Conservation (phyloP, 306 rosid genomes). For the Comarum palustre region DNA sequence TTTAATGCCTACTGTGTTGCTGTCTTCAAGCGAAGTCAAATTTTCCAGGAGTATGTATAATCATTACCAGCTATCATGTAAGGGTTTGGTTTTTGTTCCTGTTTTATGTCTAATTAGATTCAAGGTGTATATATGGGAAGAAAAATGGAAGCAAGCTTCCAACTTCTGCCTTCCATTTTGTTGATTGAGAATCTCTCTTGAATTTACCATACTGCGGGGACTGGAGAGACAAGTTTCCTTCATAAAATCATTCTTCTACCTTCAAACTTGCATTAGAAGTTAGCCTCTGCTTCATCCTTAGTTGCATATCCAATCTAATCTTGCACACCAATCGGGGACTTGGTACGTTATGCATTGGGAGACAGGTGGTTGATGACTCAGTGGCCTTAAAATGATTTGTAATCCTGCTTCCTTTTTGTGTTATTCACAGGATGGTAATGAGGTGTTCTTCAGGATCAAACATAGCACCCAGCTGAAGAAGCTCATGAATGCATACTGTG, state of each 20-base stretch:
- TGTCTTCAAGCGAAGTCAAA: background rate
- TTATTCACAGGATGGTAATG: conserved; percentile 16
- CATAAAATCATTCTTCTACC: background rate
- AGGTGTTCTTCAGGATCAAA: conserved; percentile 55
- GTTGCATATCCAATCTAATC: background rate
- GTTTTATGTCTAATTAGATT: background rate
- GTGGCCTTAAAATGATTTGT: background rate
- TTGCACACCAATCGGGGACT: background rate
- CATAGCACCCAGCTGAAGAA: conserved; percentile 51
- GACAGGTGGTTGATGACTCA: background rate
- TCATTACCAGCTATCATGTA: background rate
- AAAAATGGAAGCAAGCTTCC: background rate
- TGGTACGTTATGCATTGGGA: background rate
- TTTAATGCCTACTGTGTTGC: background rate
- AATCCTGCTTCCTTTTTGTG: background rate
- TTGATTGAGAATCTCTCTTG: background rate
- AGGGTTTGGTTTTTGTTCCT: background rate
- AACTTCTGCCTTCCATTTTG: background rate
- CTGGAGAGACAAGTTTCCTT: background rate
- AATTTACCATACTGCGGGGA: background rate
- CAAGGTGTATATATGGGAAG: background rate
- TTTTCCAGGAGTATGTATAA: background rate
- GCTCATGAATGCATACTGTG: conserved; percentile 66
- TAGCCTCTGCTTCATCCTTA: background rate
- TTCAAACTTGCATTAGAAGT: background rate